phyloP scores from a whole-genome alignment of 257 asterid genomes.

The Ehretia macrophylla region DNA sequence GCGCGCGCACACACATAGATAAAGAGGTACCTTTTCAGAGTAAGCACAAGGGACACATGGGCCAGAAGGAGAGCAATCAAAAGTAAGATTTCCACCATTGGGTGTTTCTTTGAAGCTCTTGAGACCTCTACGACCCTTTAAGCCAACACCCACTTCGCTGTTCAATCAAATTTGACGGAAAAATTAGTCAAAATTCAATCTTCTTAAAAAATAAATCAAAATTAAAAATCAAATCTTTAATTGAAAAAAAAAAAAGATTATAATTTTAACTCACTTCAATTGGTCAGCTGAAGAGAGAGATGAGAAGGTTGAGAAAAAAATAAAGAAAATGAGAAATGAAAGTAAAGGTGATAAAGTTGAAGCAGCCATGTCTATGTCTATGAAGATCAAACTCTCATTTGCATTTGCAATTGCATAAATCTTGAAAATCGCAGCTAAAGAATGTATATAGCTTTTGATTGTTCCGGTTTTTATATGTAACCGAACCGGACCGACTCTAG shows the following conservation, averaged over 20 bases:
- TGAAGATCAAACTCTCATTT: neutral
- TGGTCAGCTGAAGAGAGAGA: slow-evolving; percentile 3
- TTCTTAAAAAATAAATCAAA: no score
- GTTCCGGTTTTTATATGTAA: neutral
- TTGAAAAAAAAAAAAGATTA: neutral
- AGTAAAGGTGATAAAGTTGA: slow-evolving; percentile 8
- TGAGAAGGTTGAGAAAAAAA: neutral
- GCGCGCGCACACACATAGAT: neutral
- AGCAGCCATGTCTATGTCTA: neutral
- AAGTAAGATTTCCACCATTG: slow-evolving; percentile 73
- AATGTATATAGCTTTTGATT: neutral
- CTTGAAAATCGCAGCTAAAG: neutral
- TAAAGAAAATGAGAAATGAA: neutral
- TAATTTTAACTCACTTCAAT: neutral
- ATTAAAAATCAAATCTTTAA: neutral
- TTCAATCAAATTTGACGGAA: neutral
- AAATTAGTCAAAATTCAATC: neutral
- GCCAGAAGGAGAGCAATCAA: slow-evolving; percentile 94
- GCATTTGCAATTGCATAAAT: no score
- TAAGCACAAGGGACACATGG: slow-evolving; percentile 90
- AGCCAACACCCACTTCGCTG: neutral
- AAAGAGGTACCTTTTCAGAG: slow-evolving; percentile 64
- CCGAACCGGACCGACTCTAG: neutral
- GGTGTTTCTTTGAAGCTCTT: slow-evolving; percentile 79
- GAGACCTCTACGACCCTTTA: slow-evolving; percentile 41